Evolutionary conservation across 805 yeast genomes (phyloP), one percentile per base, ranked within the genome.

Genomic region (Myxozyma vanderwaltii): DNA sequence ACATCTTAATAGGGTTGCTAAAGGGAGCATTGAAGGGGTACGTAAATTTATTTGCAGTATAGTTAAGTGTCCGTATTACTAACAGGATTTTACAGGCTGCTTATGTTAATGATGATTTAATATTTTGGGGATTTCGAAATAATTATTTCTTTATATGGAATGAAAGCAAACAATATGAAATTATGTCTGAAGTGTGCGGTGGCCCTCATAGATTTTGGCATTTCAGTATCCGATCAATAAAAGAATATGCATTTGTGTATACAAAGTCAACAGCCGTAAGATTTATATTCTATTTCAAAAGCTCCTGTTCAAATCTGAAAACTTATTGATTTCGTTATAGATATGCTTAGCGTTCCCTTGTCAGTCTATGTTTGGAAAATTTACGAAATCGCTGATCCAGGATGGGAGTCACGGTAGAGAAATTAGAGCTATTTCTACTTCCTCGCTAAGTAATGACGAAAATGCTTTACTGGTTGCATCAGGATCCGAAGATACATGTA

Each of bases 361-460:
- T 27, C 35, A 39, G 7, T 31, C 40, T n/a, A 38, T 44, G 47
- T 31, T 36, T 12, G 15, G 33, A 19, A 54, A 47, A 31, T 35
- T 21, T 23, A 12, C 39, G 26, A 29, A 24, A 1, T 40, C 67
- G 4, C 61, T 77, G 7, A 68, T 86, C 26, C 76, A 76, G 36
- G 74, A 78, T 8, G 97, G 97, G 0, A 79, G 89, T 0, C 98
- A 94, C 72, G 99, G 99, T 0, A 80, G 98, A 63, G 99, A 94
- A 72, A 82, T 92, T 4, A 79, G 99, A 65, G 88, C 85, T 56
- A 76, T 91, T 15, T 79, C 87, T 1, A 77, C 86, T n/a, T 77
- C 82, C 6, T 74, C 80, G 0, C 45, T 51, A 8, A 71, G 71
- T 6, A 51, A 63, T 0, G 49, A 31, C 0, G 72, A 73, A 50